Evolutionary conservation across 805 yeast genomes (phyloP).

Genomic region (Cyberlindnera amylophila): DNA sequence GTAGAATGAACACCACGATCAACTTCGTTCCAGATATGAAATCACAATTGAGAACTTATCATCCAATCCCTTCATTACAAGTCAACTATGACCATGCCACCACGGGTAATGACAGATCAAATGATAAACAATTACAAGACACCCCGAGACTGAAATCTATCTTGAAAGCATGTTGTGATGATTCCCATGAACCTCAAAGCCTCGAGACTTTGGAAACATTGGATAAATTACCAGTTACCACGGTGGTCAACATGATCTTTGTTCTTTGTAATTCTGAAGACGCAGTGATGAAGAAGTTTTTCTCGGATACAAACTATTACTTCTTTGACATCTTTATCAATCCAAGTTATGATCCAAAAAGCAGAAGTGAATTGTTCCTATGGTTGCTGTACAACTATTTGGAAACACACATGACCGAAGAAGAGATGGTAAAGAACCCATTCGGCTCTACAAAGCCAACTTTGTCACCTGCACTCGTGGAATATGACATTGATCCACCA

Average conservation of each 20-base stretch:
- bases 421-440: constrained; percentile 53
- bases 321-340: constrained; percentile 75
- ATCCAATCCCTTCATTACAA: constrained; percentile 88
- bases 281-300: constrained; percentile 39
- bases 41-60: constrained; percentile 87
- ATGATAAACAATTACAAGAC: constrained; percentile 82
- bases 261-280: constrained; percentile 62
- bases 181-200: constrained; percentile 45
- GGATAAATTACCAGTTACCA: constrained; percentile 42
- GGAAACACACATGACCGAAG: constrained; percentile 63
- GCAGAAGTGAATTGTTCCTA: constrained; percentile 67
- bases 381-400: constrained; percentile 82
- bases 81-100: constrained; percentile 45
- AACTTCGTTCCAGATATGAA: constrained; percentile 95
- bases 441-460: constrained; percentile 44
- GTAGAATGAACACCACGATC: constrained; percentile 91
- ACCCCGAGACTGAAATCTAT: constrained; percentile 92
- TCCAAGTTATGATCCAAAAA: constrained; percentile 53
- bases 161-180: constrained; percentile 81
- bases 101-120: constrained; percentile 31
- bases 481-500: constrained; percentile 39
- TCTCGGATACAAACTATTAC: constrained; percentile 36
- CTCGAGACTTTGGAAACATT: constrained; percentile 42
- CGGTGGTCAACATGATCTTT: constrained; percentile 75
- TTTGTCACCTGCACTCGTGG: constrained; percentile 24